phyloP scores from a whole-genome alignment of 345 rosid genomes.

The Lepidium aucheri region DNA sequence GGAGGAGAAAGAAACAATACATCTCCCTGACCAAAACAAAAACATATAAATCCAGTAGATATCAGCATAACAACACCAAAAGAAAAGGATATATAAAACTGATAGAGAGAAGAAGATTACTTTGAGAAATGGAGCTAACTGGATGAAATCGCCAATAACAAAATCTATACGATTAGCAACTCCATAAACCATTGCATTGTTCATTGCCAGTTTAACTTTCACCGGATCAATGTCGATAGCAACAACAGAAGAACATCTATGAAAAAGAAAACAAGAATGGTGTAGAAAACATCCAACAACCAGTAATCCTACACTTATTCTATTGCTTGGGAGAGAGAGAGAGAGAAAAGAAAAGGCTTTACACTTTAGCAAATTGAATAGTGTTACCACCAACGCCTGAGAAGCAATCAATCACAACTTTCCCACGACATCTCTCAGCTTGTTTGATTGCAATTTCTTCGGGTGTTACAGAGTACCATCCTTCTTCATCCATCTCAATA shows the following conservation, averaged over 20 bases:
- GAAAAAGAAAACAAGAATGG: neutral
- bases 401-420: constrained; percentile 38
- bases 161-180: constrained; percentile 38
- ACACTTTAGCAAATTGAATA: constrained; percentile 43
- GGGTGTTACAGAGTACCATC: constrained; percentile 45
- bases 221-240: constrained; percentile 48
- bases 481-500: constrained; percentile 42
- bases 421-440: constrained; percentile 35
- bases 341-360: neutral
- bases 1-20: constrained; percentile 40
- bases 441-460: constrained; percentile 39
- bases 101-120: constrained; percentile 12
- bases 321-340: neutral
- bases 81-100: neutral
- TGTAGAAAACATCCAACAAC: neutral
- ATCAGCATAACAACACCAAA: neutral
- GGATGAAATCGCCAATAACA: constrained; percentile 37
- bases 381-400: constrained; percentile 51
- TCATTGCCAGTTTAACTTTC: constrained; percentile 30
- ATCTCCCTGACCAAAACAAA: constrained; percentile 23
- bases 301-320: neutral
- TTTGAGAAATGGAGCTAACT: constrained; percentile 41
- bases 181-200: constrained; percentile 45
- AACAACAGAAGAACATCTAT: constrained; percentile 35
- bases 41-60: neutral